Evolutionary conservation across 805 yeast species (phyloP), one percentile per base, ranked within the genome.

Genomic region (Middelhovenomyces tepae): DNA sequence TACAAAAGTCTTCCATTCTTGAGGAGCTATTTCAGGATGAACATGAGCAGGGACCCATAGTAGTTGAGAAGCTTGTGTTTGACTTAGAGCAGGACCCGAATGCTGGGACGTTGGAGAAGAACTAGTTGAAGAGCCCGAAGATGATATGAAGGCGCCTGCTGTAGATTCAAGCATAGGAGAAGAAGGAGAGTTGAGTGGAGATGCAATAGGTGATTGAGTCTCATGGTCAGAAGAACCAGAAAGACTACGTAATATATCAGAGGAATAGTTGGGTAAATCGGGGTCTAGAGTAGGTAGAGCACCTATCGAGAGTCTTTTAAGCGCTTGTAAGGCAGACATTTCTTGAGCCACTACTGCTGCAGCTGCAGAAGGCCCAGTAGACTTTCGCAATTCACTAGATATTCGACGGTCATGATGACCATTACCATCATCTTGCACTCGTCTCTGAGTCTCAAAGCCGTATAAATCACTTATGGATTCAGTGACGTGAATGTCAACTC

Each of bases 31-130:
- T 47, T 82, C 89, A 1, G 97, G 97, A 54, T 91, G 98, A 23
- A 85, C 67, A 42, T 74, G 75, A 2, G 97, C 98, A 0, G 97
- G 97, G 1, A 91, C 96, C 98, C 98, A 89, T 34, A 89, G 61
- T 20, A 82, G 58, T 37, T 71, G 20, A n/a, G 34, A 34, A 11
- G 43, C 36, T 15, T 9, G 41, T 16, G 37, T 48, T 16, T 44
- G 35, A 11, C 33, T 42, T 6, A 37, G 27, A 10, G 22, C 29
- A 16, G 29, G 29, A 10, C 17, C 20, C 17, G 15, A 20, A 11
- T 23, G 27, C n/a, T 16, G 17, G 8, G 15, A 20, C 11, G 17
- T n/a, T 10, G 15, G 5, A 13, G 29, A 26, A 13, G 16, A 13
- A 24, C 13, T 7, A 24, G 27, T 8, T 8, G 27, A 7, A 8